Base-by-base conservation (phyloP, 2,329 filamentous ascomycete species). In the Exophiala phaeomuriformis region DNA sequence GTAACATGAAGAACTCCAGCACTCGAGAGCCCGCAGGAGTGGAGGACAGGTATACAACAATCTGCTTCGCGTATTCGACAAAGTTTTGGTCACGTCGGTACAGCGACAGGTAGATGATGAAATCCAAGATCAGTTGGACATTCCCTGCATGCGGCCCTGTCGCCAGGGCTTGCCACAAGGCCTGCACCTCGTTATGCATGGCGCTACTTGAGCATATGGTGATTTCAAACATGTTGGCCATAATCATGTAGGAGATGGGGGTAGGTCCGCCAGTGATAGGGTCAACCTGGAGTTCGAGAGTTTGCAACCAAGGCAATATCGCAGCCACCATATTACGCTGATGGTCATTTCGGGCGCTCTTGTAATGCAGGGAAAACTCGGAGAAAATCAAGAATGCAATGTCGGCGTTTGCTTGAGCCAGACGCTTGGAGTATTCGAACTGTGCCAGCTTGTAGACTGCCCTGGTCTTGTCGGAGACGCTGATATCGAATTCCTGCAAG, bases 381-480 rank as follows among this genome's bases (percentile, higher is more conserved):
- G 93, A 97, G 67, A 98, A 96, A 48, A 98, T 85, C 53, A 90
- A 82, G 64, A 97, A 96, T 0, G 91, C 90, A 39, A 95, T 73
- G 61, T 95, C 90, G 0, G 87, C 81, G 67, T 98, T 88, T 60
- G 94, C 88, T 64, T 88, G 88, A 1, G 90, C 87, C 37, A 98
- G 78, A 19, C 90, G 80, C 64, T 91, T 90, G 0, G 93, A 97
- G 27, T 95, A 94, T 66, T 97, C 91, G 61, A 96, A 97, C 66
- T 98, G 93, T 0, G 94, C 93, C 42, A 94, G 77, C 71, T 98
- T 98, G 72, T 97, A 98, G 2, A 98, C 91, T 0, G 91, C 90
- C 61, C 95, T 95, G 0, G 94, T 98, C 71, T 96, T 97, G 71
- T 98, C 94, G 0, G 91, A 94, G 53, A 98, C 93, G 67, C 90